Evolutionary conservation across 2,329 filamentous ascomycete genomes (phyloP).

Genomic region (Pseudopithomyces maydicus): DNA sequence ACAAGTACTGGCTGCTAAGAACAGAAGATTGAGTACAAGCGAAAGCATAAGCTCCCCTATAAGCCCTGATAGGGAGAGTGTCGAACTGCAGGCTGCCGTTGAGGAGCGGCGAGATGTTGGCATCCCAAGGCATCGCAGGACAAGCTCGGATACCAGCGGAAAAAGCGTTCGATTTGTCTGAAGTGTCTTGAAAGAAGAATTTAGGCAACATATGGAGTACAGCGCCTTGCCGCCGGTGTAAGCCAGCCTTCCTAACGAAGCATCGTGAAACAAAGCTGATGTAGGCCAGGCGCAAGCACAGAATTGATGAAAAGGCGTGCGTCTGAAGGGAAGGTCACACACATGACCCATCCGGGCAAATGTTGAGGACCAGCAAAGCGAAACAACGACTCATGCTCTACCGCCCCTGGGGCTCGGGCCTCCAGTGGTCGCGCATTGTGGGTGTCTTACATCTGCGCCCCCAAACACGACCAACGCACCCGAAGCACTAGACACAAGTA

Average conservation of each 20-base stretch:
- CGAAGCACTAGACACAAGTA: no score
- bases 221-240: not conserved
- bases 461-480: no score
- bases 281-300: not conserved
- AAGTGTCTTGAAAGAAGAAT: constrained; percentile 7
- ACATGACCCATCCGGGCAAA: no score
- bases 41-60: not conserved
- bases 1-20: not conserved
- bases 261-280: not conserved
- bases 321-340: no score
- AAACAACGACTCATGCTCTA: no score
- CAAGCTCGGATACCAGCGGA: not conserved
- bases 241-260: not conserved
- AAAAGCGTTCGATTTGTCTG: constrained; percentile 6
- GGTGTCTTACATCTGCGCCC: no score
- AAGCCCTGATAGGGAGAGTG: not conserved
- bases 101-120: not conserved
- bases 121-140: not conserved
- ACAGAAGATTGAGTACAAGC: not conserved
- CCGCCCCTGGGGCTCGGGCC: no score
- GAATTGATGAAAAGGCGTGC: not conserved
- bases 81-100: not conserved
- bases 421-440: no score
- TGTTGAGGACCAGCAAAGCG: no score
- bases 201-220: not conserved